Conservation (phyloP, 306 rosid species). For the Vigna trinervia region DNA sequence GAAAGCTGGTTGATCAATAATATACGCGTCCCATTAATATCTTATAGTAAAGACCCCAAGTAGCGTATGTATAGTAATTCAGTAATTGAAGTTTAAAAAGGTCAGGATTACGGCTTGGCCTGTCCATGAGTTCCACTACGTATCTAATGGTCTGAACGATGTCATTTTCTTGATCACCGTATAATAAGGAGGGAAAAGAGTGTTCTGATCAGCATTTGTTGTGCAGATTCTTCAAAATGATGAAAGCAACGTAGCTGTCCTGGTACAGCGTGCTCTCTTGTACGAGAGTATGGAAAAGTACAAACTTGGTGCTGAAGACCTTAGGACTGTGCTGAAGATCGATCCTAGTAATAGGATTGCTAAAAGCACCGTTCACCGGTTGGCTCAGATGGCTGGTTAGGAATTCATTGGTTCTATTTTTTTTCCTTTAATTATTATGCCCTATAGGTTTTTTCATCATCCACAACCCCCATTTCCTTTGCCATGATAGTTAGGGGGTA, state of each 20-base stretch:
- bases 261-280: conserved; percentile 94
- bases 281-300: conserved; percentile 99
- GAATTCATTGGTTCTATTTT: conserved; percentile 17
- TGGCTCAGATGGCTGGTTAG: conserved; percentile 86
- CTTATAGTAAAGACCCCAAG: background rate
- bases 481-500: conserved; percentile 45
- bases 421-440: conserved; percentile 5
- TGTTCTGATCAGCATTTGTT: conserved; percentile 42
- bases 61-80: conserved; percentile 27
- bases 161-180: conserved; percentile 21
- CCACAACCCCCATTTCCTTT: conserved; percentile 37
- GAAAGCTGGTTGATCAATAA: too few species aligned
- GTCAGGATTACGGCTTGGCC: background rate
- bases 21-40: conserved; percentile 4
- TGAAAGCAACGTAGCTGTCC: conserved; percentile 72
- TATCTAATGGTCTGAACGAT: background rate
- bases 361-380: conserved; percentile 91
- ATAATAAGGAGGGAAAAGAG: conserved; percentile 35
- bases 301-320: conserved; percentile 95
- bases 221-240: conserved; percentile 76
- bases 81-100: conserved; percentile 33
- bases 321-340: conserved; percentile 85
- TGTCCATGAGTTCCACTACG: conserved; percentile 6
- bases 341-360: conserved; percentile 93
- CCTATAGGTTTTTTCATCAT: conserved; percentile 42